phyloP scores from a whole-genome alignment of 2,329 filamentous ascomycete genomes.

The Cytospora schulzeri region DNA sequence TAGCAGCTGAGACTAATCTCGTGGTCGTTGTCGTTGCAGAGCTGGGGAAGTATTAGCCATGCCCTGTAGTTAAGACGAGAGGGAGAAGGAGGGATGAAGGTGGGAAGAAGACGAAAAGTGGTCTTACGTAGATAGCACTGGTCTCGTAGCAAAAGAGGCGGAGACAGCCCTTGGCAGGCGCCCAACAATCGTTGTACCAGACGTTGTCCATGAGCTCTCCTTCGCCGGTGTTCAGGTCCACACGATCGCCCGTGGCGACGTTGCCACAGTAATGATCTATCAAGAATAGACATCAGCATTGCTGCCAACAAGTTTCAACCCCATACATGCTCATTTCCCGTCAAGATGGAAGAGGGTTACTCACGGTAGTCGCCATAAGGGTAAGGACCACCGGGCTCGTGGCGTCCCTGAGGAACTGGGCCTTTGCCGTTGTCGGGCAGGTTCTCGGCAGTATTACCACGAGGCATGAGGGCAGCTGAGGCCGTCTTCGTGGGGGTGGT shows the following conservation, averaged over 20 bases:
- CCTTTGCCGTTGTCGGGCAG: not conserved
- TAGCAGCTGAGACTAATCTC: not conserved
- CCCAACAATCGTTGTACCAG: not conserved
- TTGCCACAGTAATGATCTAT: slow-evolving; percentile 7
- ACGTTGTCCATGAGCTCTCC: not conserved
- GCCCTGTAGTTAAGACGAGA: not conserved
- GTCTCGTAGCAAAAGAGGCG: not conserved
- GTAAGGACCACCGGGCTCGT: not conserved
- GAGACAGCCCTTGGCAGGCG: not conserved
- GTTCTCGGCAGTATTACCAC: not conserved
- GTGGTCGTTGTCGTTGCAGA: slow-evolving; percentile 7
- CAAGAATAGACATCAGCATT: not conserved
- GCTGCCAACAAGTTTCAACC: not conserved
- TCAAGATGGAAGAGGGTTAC: not conserved
- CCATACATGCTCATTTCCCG: not conserved
- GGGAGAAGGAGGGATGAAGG: not conserved
- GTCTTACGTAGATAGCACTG: not conserved
- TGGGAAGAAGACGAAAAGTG: not conserved
- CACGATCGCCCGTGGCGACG: not conserved
- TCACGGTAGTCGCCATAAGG: not conserved
- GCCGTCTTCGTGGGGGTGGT: not conserved
- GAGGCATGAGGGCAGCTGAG: not conserved
- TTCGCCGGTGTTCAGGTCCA: not conserved
- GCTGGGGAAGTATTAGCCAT: not conserved
- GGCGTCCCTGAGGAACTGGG: not conserved